phyloP scores from a whole-genome alignment of 78 protist species.

The Cavenderia fasciculata region DNA sequence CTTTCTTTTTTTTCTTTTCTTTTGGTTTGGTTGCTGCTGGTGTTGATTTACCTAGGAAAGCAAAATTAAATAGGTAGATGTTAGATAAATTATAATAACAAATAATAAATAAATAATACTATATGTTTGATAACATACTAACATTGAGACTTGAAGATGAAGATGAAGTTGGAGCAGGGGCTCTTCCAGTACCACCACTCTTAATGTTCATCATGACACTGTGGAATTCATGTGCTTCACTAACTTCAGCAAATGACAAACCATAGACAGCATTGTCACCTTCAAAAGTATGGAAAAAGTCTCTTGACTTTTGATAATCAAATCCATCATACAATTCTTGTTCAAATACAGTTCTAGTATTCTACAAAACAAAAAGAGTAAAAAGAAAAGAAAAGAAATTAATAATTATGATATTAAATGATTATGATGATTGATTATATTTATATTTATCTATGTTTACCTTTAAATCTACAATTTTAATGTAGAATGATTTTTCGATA shows the following conservation, averaged over 20 bases:
- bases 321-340: conserved; percentile 82
- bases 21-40: conserved; percentile 18
- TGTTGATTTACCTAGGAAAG: too few relatives aligned
- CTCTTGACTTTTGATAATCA: conserved; percentile 23
- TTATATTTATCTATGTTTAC: neutral
- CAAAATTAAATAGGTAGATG: neutral
- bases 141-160: conserved; percentile 1
- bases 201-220: conserved; percentile 17
- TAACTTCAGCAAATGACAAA: conserved; percentile 75
- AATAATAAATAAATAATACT: neutral
- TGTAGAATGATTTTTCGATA: conserved; percentile 32
- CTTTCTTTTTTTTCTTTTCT: conserved; percentile 67
- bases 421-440: neutral
- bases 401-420: neutral
- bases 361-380: neutral
- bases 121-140: neutral
- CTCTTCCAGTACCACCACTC: neutral
- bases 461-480: conserved; percentile 59
- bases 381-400: neutral
- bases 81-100: neutral
- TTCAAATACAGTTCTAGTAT: conserved; percentile 39
- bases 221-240: conserved; percentile 69
- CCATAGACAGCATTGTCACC: conserved; percentile 73
- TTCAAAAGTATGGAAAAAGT: conserved; percentile 80
- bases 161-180: conserved; percentile 25